Evolutionary conservation across 371 early-diverging fungal genomes (phyloP), one percentile per base, ranked within the genome.

Genomic region (Lichtheimia hyalospora): DNA sequence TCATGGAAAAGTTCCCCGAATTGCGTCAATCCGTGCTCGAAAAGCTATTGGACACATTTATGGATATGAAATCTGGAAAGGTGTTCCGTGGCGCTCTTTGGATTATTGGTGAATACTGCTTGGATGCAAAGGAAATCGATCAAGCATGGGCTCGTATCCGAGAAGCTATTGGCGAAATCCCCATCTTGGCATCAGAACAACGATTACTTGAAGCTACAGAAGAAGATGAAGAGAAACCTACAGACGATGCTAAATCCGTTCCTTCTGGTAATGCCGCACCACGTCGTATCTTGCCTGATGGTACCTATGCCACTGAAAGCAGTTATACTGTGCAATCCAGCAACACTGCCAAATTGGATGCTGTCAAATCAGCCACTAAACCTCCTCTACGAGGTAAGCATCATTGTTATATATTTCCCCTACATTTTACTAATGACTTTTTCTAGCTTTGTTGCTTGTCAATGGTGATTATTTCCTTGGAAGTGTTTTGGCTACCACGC

Each of bases 61-160:
- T 71, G 48, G 94, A 95, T 49, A 90, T 99, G 80, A 95, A 93
- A 72, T 91, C 93, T 3, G 95, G 97, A 62, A 90, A 96, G 71
- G 98, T 98, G 6, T 89, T 97, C 73, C 90, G 99, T 60, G 95
- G 96, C 34, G 97, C 96, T 15, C 87, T 99, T 57, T 96, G 97
- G 94, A 94, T 99, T 63, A 83, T 99, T 61, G 95, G 96, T 54
- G 97, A 96, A 79, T 96, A 96, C 70, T 89, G 93, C 53, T 71
- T 85, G 62, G 85, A 83, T 55, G 66, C 62, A 7, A 66, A 81
- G 57, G 92, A 91, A 62, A 94, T 96, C 65, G 94, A 94, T 67
- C 82, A 79, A 6, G 89, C 93, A 39, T 89, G 95, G 89, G 81
- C 86, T 58, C 84, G 87, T 57, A 91, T 98, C 49, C 89, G 93